These are phyloP conservation scores for Canariomyces notabilis DNA, from an alignment of 2,329 filamentous ascomycete species.

Conservation along the genomic window DNA sequence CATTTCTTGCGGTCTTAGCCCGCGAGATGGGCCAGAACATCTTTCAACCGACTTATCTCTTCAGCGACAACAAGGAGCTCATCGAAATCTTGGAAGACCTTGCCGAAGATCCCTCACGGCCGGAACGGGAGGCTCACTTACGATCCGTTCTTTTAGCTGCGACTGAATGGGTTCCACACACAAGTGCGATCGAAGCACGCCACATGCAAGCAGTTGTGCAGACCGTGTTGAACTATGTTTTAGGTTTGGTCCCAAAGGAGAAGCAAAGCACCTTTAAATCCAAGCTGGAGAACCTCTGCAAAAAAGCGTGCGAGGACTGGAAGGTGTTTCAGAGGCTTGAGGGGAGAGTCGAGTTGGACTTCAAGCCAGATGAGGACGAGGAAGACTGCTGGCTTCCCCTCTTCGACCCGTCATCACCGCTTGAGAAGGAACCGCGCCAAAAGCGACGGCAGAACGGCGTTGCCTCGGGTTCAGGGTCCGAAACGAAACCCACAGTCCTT, in stretches of 20 bases:
- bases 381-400: neutral
- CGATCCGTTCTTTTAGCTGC: conserved; percentile 16
- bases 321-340: conserved; percentile 10
- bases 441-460: neutral
- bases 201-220: neutral
- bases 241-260: neutral
- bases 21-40: conserved; percentile 28
- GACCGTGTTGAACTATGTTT: neutral
- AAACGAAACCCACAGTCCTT: neutral
- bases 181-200: neutral
- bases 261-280: neutral
- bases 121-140: conserved; percentile 13
- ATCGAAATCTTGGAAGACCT: conserved; percentile 1
- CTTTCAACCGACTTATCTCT: conserved; percentile 32
- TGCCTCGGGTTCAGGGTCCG: neutral
- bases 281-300: conserved; percentile 5
- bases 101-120: neutral
- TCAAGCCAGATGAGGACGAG: neutral
- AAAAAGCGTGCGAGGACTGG: conserved; percentile 8
- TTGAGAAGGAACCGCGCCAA: neutral
- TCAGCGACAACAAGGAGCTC: neutral
- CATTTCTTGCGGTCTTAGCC: conserved; percentile 28
- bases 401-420: neutral
- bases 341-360: conserved; percentile 3
- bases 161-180: neutral